These are phyloP conservation scores for Diaporthe eres DNA, from an alignment of 2,329 filamentous ascomycete species.

Conservation along the genomic window DNA sequence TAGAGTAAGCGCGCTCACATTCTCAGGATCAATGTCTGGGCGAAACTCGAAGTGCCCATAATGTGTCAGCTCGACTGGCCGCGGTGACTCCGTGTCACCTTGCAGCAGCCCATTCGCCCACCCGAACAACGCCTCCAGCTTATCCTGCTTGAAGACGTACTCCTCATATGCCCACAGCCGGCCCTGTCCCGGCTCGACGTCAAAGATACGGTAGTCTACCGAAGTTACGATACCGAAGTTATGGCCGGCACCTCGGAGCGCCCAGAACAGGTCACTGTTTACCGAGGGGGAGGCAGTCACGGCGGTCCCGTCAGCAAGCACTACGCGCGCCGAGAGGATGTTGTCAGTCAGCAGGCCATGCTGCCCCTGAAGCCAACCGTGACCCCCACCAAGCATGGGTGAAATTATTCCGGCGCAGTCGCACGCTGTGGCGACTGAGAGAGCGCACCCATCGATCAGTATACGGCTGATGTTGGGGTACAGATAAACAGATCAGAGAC, in stretches of 20 bases:
- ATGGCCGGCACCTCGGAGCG: slow-evolving; percentile 48
- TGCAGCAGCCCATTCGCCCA: slow-evolving; percentile 15
- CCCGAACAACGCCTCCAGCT: slow-evolving; percentile 28
- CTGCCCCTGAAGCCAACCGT: slow-evolving; percentile 33
- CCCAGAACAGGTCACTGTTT: slow-evolving; percentile 62
- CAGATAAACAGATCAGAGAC: neutral
- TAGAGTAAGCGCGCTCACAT: neutral
- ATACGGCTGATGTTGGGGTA: neutral
- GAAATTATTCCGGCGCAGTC: slow-evolving; percentile 32
- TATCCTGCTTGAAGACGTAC: slow-evolving; percentile 35
- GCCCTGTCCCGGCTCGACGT: slow-evolving; percentile 18
- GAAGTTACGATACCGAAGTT: slow-evolving; percentile 33
- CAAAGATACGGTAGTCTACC: slow-evolving; percentile 9
- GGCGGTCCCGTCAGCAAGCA: slow-evolving; percentile 25
- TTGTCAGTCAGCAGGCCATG: slow-evolving; percentile 24
- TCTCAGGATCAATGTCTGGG: neutral
- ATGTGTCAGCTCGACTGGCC: slow-evolving; percentile 33
- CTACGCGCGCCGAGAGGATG: slow-evolving; percentile 14
- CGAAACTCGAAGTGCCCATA: slow-evolving; percentile 23
- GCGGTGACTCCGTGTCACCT: neutral
- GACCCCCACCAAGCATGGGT: slow-evolving; percentile 29
- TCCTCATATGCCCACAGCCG: slow-evolving; percentile 18
- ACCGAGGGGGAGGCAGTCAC: neutral
- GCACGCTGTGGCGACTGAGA: neutral
- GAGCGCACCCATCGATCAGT: neutral